These are phyloP conservation scores for Cutaneotrichosporon cyanovorans DNA, from an alignment of 1,284 basidiomycete species.

Conservation along the genomic window DNA sequence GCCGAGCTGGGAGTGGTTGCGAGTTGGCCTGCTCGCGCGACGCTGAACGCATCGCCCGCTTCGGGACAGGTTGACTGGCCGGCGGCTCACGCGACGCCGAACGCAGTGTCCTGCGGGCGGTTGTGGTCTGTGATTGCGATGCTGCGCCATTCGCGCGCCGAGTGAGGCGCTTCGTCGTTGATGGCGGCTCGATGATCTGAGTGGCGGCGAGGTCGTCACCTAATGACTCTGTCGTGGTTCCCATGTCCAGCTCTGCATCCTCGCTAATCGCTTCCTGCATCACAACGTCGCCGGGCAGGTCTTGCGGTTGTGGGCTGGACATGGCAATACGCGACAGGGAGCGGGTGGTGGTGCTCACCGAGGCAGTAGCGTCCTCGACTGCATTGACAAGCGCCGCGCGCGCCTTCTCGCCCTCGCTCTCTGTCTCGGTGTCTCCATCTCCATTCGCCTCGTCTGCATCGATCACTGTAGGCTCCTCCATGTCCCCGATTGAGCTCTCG, in stretches of 20 bases:
- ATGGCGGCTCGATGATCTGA: not conserved
- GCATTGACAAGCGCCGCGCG: constrained; percentile 1
- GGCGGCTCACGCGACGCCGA: constrained; percentile 1
- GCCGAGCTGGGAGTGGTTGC: not conserved
- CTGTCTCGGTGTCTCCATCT: constrained; percentile 18
- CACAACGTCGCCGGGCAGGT: constrained; percentile 11
- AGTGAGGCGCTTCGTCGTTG: not conserved
- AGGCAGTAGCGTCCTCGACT: constrained; percentile 1
- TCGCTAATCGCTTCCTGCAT: constrained; percentile 15
- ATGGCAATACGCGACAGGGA: constrained; percentile 2
- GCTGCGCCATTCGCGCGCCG: not conserved
- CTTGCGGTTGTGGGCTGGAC: constrained; percentile 3
- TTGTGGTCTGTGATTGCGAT: not conserved
- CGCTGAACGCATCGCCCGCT: constrained; percentile 3
- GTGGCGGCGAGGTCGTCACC: constrained; percentile 2
- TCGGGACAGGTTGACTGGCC: constrained; percentile 4
- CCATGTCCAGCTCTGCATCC: constrained; percentile 3
- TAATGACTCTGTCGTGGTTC: not conserved
- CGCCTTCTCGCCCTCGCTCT: constrained; percentile 2
- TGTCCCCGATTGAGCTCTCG: constrained; percentile 34
- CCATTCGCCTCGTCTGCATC: not conserved
- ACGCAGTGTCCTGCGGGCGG: not conserved
- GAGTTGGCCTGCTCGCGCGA: constrained; percentile 1
- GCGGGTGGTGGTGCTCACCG: not conserved
- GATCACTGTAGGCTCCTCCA: constrained; percentile 17